Evolutionary conservation across 345 rosid genomes (phyloP).

Genomic region (Camelina laxa): DNA sequence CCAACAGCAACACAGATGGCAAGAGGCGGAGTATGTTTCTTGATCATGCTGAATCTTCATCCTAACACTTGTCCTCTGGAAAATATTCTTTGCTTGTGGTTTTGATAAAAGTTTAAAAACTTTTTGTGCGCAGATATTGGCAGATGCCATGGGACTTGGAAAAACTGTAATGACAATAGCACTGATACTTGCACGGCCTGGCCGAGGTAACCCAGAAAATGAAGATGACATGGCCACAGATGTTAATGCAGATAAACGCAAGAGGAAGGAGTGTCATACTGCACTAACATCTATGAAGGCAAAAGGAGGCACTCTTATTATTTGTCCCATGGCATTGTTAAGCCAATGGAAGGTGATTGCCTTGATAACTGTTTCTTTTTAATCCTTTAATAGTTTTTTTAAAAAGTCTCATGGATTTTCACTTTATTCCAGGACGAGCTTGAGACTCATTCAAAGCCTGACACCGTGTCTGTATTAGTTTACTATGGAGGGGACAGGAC

Average conservation of each 20-base stretch:
- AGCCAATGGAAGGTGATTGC: slow-evolving; percentile 73
- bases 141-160: slow-evolving; percentile 87
- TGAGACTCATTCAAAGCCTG: slow-evolving; percentile 62
- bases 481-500: slow-evolving; percentile 73
- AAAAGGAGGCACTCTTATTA: slow-evolving; percentile 71
- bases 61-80: background rate
- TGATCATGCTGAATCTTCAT: slow-evolving; percentile 14
- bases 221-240: slow-evolving; percentile 19
- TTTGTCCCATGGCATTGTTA: slow-evolving; percentile 77
- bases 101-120: background rate
- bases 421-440: slow-evolving; percentile 61
- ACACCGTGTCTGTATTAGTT: slow-evolving; percentile 56
- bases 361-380: slow-evolving; percentile 13
- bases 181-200: slow-evolving; percentile 63
- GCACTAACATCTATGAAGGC: slow-evolving; percentile 37
- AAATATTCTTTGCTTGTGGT: background rate
- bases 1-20: slow-evolving; percentile 72
- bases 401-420: slow-evolving; percentile 10
- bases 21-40: slow-evolving; percentile 66
- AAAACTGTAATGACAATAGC: slow-evolving; percentile 84
- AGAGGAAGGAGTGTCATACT: slow-evolving; percentile 35
- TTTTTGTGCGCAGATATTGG: slow-evolving; percentile 53
- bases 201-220: slow-evolving; percentile 46
- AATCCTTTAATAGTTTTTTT: background rate
- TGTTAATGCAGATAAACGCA: slow-evolving; percentile 30